Base-by-base conservation (phyloP, 805 yeast species). In the Candida stauntonica region DNA sequence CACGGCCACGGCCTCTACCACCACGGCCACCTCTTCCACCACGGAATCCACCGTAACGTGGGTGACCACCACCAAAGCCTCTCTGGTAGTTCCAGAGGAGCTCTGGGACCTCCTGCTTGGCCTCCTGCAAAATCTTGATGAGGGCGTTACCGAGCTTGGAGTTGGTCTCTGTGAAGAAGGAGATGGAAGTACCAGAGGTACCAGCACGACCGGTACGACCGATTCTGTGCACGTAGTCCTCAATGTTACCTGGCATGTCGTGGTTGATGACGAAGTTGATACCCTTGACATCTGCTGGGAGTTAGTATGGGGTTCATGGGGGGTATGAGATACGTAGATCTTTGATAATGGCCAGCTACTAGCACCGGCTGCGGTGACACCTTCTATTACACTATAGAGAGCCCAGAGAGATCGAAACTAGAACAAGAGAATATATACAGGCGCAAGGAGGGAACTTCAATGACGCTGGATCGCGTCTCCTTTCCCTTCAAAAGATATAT, bases 131-230 rank as follows among this genome's bases (percentile, higher is more conserved):
- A 58, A 93, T 89, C 57, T 84, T 81, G 57, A 91, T 77, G 60
- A 93, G 75, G 57, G 87, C 93, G 56, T 86, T 84, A 53, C 98
- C 97, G 66, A 88, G 77, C 68, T 83, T 79, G 54, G 86, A 71
- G 73, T 88, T 86, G 50, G 73, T 89, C 49, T 79, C 84, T 43
- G 97, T 87, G 77, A 93, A 93, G 64, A 91, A 79, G 7, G 98
- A 86, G 51, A 88, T 78, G 39, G 99, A 97, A 46, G 93, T 89
- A 76, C 99, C 99, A 47, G 75, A 73, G 47, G 88, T 81, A 64
- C 98, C 98, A 52, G 97, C 99, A 78, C 99, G 87, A 64, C 99
- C 99, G 50, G 99, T 54, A 51, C 59, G 89, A 67, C 99, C 99
- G 61, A 91, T 93, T 72, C 99, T 81, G 67, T 91, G 99, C 48